Evolutionary conservation across 345 rosid genomes (phyloP), one percentile per base, ranked within the genome.

Genomic region (Populus tremula): DNA sequence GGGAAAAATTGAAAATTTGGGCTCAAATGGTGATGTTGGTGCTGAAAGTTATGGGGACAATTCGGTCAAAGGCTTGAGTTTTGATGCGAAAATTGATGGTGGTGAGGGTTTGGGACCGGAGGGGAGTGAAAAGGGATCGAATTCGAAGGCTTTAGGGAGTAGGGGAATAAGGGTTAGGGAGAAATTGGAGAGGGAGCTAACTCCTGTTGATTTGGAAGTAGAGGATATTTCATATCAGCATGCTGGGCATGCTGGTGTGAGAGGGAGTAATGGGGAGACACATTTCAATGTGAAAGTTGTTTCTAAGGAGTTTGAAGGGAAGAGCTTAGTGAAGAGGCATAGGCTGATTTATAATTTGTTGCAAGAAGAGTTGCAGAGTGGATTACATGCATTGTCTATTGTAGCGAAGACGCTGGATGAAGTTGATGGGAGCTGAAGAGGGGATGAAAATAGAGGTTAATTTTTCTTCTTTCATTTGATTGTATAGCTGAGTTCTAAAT

Each of bases 171-270:
- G 95, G 80, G 92, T 96, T 38, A 90, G 77, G 84, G 94, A 87
- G 86, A 90, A 78, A 80, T 85, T 96, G 70, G 86, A 87, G 87
- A 87, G 80, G 64, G 94, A 90, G 87, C 90, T 93, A 1, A 86
- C 82, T 29, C 98, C 97, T 20, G 70, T 87, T 54, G 93, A 86
- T 70, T 73, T 96, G 74, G 88, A 83, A 75, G 90, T 93, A 72
- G 94, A 93, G 35, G 98, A 96, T 78, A 83, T 96, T 14, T 93
- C 99, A 21, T 89, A 93, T 84, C 98, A 91, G 87, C 99, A 96
- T 78, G 93, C 97, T 0, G 98, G 98, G 70, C 99, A 96, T 82
- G 96, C 94, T 12, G 98, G 96, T 56, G 93, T 89, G 69, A 83
- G 87, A 83, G 98, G 93, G 33, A 89, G 86, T 47, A 92, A 90